Evolutionary conservation across 202 grass and related monocot genomes (phyloP).

Genomic region (Zoysia matrella): DNA sequence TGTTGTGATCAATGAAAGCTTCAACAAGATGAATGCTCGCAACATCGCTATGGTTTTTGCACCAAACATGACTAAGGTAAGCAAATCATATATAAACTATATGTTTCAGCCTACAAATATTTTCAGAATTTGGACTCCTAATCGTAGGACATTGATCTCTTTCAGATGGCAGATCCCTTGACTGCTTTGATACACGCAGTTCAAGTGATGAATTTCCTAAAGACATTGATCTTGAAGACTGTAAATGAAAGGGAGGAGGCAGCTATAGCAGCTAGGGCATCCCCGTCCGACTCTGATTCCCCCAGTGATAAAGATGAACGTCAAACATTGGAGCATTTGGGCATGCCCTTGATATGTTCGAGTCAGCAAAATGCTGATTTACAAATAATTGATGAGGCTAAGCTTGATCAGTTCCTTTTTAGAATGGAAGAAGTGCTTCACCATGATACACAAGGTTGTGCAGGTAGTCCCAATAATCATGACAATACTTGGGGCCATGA

Average conservation of each 20-base stretch:
- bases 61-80: conserved; percentile 98
- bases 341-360: conserved; percentile 33
- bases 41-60: conserved; percentile 99
- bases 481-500: conserved; percentile 28
- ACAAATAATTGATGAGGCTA: conserved; percentile 58
- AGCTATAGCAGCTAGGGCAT: conserved; percentile 31
- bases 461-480: conserved; percentile 31
- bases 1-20: conserved; percentile 79
- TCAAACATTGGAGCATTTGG: conserved; percentile 49
- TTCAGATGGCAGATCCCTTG: conserved; percentile 97
- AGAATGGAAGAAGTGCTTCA: conserved; percentile 44
- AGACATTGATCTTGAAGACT: conserved; percentile 83
- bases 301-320: conserved; percentile 72
- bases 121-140: not conserved
- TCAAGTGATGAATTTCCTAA: conserved; percentile 99
- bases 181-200: conserved; percentile 97
- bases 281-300: conserved; percentile 57
- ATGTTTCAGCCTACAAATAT: not conserved
- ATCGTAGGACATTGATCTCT: conserved; percentile 20
- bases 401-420: conserved; percentile 72
- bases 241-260: conserved; percentile 76
- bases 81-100: conserved; percentile 20
- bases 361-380: conserved; percentile 46
- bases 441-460: conserved; percentile 38
- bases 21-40: conserved; percentile 96